These are phyloP conservation scores for Euphorbia schlechtendalii DNA, from an alignment of 441 rosid genomes.

Conservation along the genomic window DNA sequence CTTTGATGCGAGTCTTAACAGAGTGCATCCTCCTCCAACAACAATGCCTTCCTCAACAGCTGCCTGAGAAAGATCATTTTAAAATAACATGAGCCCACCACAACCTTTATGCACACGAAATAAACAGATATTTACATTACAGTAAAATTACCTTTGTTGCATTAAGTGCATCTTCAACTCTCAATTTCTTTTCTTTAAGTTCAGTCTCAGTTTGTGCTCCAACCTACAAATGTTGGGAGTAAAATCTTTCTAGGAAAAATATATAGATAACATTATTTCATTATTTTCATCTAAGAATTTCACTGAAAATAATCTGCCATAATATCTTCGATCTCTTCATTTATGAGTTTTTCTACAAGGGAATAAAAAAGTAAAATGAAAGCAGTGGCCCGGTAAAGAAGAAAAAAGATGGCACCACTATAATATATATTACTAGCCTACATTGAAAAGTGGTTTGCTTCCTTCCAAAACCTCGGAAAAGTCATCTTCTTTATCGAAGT, in stretches of 20 bases:
- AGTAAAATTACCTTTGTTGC: conserved; percentile 66
- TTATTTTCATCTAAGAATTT: too few species aligned
- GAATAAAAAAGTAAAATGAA: too few species aligned
- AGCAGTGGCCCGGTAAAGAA: too few species aligned
- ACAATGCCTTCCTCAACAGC: conserved; percentile 98
- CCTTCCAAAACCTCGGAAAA: too few species aligned
- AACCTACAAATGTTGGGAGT: conserved; percentile 36
- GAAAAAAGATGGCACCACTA: too few species aligned
- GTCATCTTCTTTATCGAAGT: too few species aligned
- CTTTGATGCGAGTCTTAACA: conserved; percentile 74
- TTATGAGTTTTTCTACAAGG: too few species aligned
- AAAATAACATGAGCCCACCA: not conserved
- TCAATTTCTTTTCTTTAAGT: conserved; percentile 88
- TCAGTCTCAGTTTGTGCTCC: conserved; percentile 98
- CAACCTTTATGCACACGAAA: not conserved
- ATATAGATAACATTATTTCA: too few species aligned
- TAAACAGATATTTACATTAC: not conserved
- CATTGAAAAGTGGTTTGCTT: too few species aligned
- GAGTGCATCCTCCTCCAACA: conserved; percentile 90
- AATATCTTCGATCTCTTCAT: too few species aligned
- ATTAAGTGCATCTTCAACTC: conserved; percentile 95
- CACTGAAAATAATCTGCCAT: too few species aligned
- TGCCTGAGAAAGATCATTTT: conserved; percentile 36
- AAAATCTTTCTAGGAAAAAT: not conserved
- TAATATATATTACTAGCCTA: too few species aligned